phyloP scores from a whole-genome alignment of 2,329 filamentous ascomycete species.

The Nemania bipapillata region DNA sequence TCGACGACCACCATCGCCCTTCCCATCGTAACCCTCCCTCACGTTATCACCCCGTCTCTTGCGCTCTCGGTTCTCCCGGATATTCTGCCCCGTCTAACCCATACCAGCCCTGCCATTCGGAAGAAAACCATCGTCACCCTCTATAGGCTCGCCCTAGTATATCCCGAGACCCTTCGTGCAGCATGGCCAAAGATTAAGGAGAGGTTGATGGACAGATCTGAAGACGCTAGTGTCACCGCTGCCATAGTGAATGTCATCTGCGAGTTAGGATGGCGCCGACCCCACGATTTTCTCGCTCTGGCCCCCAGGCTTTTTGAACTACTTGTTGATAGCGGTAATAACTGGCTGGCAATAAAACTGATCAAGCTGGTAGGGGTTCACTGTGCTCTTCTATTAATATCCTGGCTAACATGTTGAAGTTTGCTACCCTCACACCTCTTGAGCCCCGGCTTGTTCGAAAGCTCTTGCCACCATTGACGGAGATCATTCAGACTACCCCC shows the following conservation, averaged over 20 bases:
- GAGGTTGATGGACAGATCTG: constrained; percentile 85
- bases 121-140: constrained; percentile 97
- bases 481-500: constrained; percentile 91
- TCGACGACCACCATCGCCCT: constrained; percentile 82
- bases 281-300: constrained; percentile 90
- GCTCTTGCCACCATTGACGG: constrained; percentile 86
- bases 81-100: constrained; percentile 83
- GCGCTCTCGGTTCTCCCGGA: constrained; percentile 90
- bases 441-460: constrained; percentile 93
- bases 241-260: constrained; percentile 97
- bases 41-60: constrained; percentile 91
- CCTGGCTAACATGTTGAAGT: constrained; percentile 64
- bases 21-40: constrained; percentile 88
- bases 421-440: constrained; percentile 90
- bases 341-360: constrained; percentile 99
- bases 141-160: constrained; percentile 93
- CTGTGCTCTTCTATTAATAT: neutral
- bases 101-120: constrained; percentile 84
- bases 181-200: constrained; percentile 99
- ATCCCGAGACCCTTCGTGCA: constrained; percentile 89
- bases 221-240: constrained; percentile 92
- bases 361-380: constrained; percentile 81
- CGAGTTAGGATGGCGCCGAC: constrained; percentile 92
- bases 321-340: constrained; percentile 90
- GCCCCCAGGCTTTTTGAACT: constrained; percentile 93